Conservation (phyloP, 177 flowering plant species). For the Telopea speciosissima region DNA sequence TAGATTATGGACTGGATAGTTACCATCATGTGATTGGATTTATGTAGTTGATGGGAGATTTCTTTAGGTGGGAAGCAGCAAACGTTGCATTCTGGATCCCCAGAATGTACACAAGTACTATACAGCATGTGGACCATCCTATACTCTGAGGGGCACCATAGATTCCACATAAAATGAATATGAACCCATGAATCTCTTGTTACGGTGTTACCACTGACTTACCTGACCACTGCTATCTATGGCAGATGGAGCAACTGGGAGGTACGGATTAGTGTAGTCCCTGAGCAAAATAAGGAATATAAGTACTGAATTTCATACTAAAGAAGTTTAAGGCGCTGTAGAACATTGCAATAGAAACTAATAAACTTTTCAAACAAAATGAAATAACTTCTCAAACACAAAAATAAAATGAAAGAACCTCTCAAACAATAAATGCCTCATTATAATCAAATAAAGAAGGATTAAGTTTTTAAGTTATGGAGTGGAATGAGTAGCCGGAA, state of each 20-base stretch:
- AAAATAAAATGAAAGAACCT: neutral
- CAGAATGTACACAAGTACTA: neutral
- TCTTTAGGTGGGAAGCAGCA: too few species aligned
- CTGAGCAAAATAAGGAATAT: slow-evolving; percentile 29
- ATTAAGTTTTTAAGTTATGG: too few species aligned
- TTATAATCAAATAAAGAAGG: too few species aligned
- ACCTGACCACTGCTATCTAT: slow-evolving; percentile 89
- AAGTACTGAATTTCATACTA: neutral
- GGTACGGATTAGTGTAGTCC: slow-evolving; percentile 94
- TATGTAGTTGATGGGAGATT: neutral
- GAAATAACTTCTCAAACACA: neutral
- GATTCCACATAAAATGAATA: too few species aligned
- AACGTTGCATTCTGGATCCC: neutral
- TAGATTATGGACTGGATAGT: neutral
- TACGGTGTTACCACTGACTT: slow-evolving; percentile 9
- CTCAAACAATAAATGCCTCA: neutral
- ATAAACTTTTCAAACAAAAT: too few species aligned
- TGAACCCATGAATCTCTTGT: neutral
- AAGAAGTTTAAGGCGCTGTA: neutral
- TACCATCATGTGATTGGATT: neutral
- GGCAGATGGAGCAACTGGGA: slow-evolving; percentile 92
- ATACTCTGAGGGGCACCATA: neutral
- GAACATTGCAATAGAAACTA: neutral
- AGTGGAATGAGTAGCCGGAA: too few species aligned
- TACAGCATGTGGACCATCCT: neutral